Evolutionary conservation across 78 protist species (phyloP), one percentile per base, ranked within the genome.

Genomic region (Protostelium mycophagum): DNA sequence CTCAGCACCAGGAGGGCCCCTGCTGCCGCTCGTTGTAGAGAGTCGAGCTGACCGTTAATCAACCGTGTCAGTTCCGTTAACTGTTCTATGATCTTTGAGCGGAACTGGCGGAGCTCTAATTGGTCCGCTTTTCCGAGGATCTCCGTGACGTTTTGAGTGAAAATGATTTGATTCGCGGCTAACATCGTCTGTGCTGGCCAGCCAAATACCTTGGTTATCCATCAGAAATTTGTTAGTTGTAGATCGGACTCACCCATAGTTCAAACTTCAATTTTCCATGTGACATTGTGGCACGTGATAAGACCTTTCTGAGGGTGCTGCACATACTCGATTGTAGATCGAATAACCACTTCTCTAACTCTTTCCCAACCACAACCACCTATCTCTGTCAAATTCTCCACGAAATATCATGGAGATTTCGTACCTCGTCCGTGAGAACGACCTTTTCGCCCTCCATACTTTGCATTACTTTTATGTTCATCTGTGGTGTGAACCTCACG

Each of bases 1-100:
- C 97, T 94, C 86, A 95, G 98, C 0, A 96, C 95, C 85, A 98
- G 95, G 35, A 98, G 88, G 85, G 95, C 96, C 93, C 97, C 99
- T 83, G 84, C 35, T 90, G 98, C 98, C 88, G 89, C 90, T 34
- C 99, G 95, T 36, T 83, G 85, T 83, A 91, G 63, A 0, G 94
- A 35, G 5, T 87, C 83, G 83, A 96, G 89, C 28, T 95, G 94
- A 38, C 16, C 31, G 28, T 94, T 86, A 0, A 98, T 97, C 1
- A 88, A 37, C 85, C 95, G 94, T 0, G 99, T 98, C 9, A 98
- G 89, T 34, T 38, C 91, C 83, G 38, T 36, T 34, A 97, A 91
- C 37, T 85, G 91, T 83, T 0, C 38, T 29, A 83, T 5, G 91
- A 91, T 92, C 91, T 95, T 91, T 88, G 84, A 90, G n/a, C 85